A percentile compares a stretch with the other conserved stretches of the same genome.
These are phyloP conservation scores for Hordeum pubiflorum DNA, from an alignment of 202 grass and related monocot genomes.

Conservation along the genomic window DNA sequence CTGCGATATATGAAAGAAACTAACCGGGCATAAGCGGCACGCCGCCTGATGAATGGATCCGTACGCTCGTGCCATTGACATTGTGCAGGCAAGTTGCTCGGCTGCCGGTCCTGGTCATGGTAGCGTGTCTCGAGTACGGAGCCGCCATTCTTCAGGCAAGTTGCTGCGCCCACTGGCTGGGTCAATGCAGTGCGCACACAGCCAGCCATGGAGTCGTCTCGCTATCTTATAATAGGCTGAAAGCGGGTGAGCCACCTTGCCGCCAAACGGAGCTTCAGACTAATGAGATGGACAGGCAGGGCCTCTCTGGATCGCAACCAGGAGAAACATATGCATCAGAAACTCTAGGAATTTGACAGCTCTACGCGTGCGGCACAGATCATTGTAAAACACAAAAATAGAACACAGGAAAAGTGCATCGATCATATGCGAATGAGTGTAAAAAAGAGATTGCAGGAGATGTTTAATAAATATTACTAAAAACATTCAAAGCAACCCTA, in stretches of 20 bases:
- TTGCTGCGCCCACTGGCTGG: neutral
- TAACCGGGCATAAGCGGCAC: too few relatives aligned
- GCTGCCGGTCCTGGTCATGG: neutral
- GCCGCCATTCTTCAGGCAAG: neutral
- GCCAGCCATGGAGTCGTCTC: neutral
- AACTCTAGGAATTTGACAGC: neutral
- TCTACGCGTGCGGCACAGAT: neutral
- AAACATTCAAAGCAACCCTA: too few relatives aligned
- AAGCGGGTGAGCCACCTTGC: neutral
- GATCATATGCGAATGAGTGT: neutral
- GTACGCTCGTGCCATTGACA: neutral
- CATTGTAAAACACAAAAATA: too few relatives aligned
- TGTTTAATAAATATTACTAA: too few relatives aligned
- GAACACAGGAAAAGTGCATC: neutral
- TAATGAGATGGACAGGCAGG: neutral
- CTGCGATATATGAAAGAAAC: too few relatives aligned
- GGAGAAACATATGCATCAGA: too few relatives aligned
- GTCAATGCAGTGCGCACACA: neutral
- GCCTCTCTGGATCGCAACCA: too few relatives aligned
- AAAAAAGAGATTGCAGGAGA: too few relatives aligned
- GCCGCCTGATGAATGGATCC: too few relatives aligned
- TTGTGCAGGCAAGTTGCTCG: neutral
- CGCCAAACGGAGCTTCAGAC: neutral
- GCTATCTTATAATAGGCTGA: too few relatives aligned
- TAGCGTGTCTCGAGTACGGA: accelerated